Evolutionary conservation across 2,329 filamentous ascomycete genomes (phyloP).

Genomic region (Paraconiothyrium brasiliense): DNA sequence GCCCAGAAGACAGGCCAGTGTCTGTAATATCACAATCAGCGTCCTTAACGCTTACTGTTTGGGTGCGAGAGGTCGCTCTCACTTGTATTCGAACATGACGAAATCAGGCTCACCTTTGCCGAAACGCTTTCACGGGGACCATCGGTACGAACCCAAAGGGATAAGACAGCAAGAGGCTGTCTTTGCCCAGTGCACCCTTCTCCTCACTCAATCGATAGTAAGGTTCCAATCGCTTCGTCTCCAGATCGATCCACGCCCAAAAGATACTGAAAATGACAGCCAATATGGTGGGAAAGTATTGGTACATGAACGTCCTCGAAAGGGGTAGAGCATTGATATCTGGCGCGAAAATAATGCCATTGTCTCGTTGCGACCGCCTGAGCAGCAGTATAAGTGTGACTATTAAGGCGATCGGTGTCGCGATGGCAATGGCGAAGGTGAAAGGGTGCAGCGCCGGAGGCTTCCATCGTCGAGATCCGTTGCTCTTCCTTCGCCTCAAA

Average conservation of each 20-base stretch:
- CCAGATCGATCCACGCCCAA: slow-evolving; percentile 69
- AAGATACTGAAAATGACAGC: slow-evolving; percentile 65
- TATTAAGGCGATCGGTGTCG: slow-evolving; percentile 46
- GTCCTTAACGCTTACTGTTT: neutral
- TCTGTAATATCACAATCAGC: slow-evolving; percentile 36
- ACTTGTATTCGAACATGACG: neutral
- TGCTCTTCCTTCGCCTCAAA: slow-evolving; percentile 3
- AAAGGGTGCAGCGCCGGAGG: slow-evolving; percentile 28
- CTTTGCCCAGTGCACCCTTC: slow-evolving; percentile 53
- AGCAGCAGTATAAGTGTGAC: slow-evolving; percentile 58
- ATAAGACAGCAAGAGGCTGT: slow-evolving; percentile 65
- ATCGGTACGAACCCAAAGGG: slow-evolving; percentile 60
- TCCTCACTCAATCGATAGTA: slow-evolving; percentile 66
- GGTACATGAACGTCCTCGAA: slow-evolving; percentile 59
- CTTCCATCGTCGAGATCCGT: slow-evolving; percentile 26
- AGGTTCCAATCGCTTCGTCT: slow-evolving; percentile 67
- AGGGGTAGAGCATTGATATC: slow-evolving; percentile 51
- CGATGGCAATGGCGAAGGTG: slow-evolving; percentile 24
- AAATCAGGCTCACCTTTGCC: slow-evolving; percentile 34
- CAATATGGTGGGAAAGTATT: slow-evolving; percentile 60
- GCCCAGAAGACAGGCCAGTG: slow-evolving; percentile 65
- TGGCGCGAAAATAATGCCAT: slow-evolving; percentile 55
- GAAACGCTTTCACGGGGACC: slow-evolving; percentile 54
- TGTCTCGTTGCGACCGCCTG: slow-evolving; percentile 49
- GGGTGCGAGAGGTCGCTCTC: too few relatives aligned